These are phyloP conservation scores for Ogataea siamensis DNA, from an alignment of 805 yeast genomes.

Conservation along the genomic window DNA sequence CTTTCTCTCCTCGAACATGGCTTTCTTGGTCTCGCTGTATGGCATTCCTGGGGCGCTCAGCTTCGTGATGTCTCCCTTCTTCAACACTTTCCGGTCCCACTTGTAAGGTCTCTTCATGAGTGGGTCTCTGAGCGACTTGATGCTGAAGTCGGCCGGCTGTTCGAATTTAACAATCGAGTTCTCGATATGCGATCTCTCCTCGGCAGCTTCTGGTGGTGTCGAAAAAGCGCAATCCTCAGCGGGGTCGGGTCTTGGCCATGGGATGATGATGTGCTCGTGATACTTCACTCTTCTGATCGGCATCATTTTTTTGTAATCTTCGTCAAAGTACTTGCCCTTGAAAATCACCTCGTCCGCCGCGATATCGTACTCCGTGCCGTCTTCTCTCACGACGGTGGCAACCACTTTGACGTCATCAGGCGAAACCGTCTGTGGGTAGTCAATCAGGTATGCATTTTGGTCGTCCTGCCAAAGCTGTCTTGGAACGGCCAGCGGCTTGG, in stretches of 20 bases:
- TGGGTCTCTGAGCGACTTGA: constrained; percentile 72
- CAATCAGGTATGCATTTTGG: constrained; percentile 68
- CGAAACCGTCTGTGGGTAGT: constrained; percentile 63
- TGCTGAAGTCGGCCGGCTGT: constrained; percentile 55
- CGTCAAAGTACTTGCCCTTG: constrained; percentile 71
- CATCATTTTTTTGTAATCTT: constrained; percentile 65
- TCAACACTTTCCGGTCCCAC: constrained; percentile 52
- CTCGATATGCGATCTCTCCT: constrained; percentile 73
- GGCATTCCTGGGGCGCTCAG: constrained; percentile 79
- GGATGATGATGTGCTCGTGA: constrained; percentile 67
- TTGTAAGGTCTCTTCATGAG: constrained; percentile 56
- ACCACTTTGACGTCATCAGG: constrained; percentile 68
- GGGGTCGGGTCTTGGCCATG: constrained; percentile 82
- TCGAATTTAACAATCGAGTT: constrained; percentile 65
- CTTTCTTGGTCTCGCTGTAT: constrained; percentile 57
- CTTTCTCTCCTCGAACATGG: constrained; percentile 54
- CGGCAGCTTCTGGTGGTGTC: constrained; percentile 54
- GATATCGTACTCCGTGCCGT: constrained; percentile 62
- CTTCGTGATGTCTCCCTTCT: constrained; percentile 59
- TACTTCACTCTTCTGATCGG: constrained; percentile 77
- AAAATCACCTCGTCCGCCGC: constrained; percentile 75
- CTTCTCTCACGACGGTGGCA: constrained; percentile 68
- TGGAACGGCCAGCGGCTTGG: constrained; percentile 64
- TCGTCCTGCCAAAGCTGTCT: constrained; percentile 68
- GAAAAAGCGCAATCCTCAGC: constrained; percentile 55